Base-by-base conservation (phyloP, 2,329 filamentous ascomycete species). In the Parastagonospora nodorum region DNA sequence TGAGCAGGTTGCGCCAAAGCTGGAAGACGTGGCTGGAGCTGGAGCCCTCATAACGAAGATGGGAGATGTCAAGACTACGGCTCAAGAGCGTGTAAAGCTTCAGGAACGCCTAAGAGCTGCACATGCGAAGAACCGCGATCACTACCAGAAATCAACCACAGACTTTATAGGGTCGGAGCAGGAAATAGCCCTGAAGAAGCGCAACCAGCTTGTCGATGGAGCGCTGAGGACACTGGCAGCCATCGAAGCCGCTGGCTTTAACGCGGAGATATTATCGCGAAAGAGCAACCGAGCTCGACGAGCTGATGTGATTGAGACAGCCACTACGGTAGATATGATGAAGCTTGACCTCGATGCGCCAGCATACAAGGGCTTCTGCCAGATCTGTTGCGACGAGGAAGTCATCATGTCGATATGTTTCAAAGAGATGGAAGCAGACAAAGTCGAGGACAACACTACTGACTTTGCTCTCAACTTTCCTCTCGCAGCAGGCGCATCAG, bases 401-500 rank as follows among this genome's bases (percentile, higher is more conserved):
- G 64, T 71, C 44, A 50, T 71, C 42, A 70, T 72, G 69, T 67
- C 65, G 1, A 64, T 73, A 32, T 69, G 62, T 15, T 51, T 73
- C 35, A 72, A 72, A 45, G 47, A 57, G 10, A 50, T 62, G 2
- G 57, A 64, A 8, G 24, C 53, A 3, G 58, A 56, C 5, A 53
- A 64, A n/a, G 46, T 16, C 1, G 59, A 58, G 4, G 57, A 61
- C 31, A 73, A 72, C 47, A 72, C 70, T 5, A 63, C 55, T 12
- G 64, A 72, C 48, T 72, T 72, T 37, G 68, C 67, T 5, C 64
- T 71, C 42, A 66, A 72, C 44, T 71, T 69, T 29, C 68, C 69
- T 5, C 62, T 71, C 6, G 69, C 69, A 14, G 69, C 67, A 16
- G 68, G 66, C 44, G 45, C 50, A 9, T 66, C 60, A 11, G 10